Evolutionary conservation across 345 rosid species (phyloP).

Genomic region (Hypericum androsaemum): DNA sequence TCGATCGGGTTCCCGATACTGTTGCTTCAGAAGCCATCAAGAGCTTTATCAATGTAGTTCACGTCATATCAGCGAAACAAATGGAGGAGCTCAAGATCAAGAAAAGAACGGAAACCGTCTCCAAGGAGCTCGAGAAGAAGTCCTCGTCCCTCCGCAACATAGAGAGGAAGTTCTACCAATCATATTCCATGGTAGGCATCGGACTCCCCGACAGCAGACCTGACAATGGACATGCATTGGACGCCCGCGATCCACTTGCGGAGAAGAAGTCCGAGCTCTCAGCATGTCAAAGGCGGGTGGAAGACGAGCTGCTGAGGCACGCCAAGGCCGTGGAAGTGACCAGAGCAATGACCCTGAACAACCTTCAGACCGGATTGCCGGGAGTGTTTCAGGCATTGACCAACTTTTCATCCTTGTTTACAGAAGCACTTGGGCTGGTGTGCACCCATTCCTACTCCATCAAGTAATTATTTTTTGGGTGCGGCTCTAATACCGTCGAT

Average conservation of each 20-base stretch:
- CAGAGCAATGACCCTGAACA: constrained; percentile 75
- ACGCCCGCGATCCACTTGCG: constrained; percentile 76
- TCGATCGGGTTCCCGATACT: constrained; percentile 87
- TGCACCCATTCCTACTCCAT: constrained; percentile 73
- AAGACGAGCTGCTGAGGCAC: constrained; percentile 87
- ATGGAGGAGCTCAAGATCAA: constrained; percentile 69
- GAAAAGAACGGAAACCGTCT: constrained; percentile 65
- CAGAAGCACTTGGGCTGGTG: constrained; percentile 53
- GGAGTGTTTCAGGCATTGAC: constrained; percentile 91
- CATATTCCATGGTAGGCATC: constrained; percentile 82
- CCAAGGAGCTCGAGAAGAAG: constrained; percentile 90
- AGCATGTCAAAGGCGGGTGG: constrained; percentile 74
- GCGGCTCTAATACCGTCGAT: no score
- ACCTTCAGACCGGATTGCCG: constrained; percentile 84
- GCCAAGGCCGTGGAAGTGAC: constrained; percentile 86
- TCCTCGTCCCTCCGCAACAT: constrained; percentile 76
- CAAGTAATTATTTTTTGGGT: constrained; percentile 29
- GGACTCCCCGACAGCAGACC: constrained; percentile 67
- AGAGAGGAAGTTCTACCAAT: constrained; percentile 87
- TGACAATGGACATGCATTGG: constrained; percentile 55
- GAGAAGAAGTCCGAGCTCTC: constrained; percentile 88
- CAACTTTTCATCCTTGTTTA: constrained; percentile 71
- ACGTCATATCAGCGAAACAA: constrained; percentile 68
- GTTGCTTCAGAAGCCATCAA: constrained; percentile 98
- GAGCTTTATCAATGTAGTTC: constrained; percentile 81